phyloP scores from a whole-genome alignment of 2,329 filamentous ascomycete genomes.

The Trichoderma sp. region DNA sequence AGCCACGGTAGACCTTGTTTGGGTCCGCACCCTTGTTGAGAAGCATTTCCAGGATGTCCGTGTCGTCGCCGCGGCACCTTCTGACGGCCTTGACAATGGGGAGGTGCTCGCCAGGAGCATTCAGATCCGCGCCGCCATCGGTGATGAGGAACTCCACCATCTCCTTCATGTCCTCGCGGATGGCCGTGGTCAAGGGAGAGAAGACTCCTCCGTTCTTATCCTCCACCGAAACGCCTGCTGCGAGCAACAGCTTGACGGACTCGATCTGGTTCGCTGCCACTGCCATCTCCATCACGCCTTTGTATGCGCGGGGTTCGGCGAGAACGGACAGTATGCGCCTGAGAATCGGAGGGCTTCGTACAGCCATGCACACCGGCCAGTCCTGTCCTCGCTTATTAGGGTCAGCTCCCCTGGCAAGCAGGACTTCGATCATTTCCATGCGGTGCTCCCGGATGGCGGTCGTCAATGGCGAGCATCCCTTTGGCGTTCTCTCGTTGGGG shows the following conservation, averaged over 20 bases:
- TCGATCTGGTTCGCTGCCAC: conserved; percentile 68
- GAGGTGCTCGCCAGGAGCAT: conserved; percentile 69
- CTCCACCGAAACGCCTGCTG: conserved; percentile 59
- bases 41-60: conserved; percentile 63
- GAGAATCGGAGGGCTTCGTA: conserved; percentile 62
- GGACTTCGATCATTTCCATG: conserved; percentile 60
- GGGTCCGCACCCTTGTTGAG: conserved; percentile 66
- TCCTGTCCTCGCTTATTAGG: conserved; percentile 66
- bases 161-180: conserved; percentile 62
- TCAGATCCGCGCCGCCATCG: conserved; percentile 64
- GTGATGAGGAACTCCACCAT: conserved; percentile 65
- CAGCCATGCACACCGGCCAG: conserved; percentile 72
- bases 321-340: conserved; percentile 60
- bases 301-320: conserved; percentile 61
- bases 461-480: conserved; percentile 64
- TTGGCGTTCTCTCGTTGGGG: conserved; percentile 60
- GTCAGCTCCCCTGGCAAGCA: conserved; percentile 62
- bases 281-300: conserved; percentile 68
- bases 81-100: conserved; percentile 71
- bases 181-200: conserved; percentile 67
- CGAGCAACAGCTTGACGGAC: conserved; percentile 65
- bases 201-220: conserved; percentile 67
- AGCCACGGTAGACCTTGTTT: conserved; percentile 67
- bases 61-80: conserved; percentile 57
- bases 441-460: conserved; percentile 66